Base-by-base conservation (phyloP, 768 basidiomycete species). In the Phanerodontia chrysosporium region DNA sequence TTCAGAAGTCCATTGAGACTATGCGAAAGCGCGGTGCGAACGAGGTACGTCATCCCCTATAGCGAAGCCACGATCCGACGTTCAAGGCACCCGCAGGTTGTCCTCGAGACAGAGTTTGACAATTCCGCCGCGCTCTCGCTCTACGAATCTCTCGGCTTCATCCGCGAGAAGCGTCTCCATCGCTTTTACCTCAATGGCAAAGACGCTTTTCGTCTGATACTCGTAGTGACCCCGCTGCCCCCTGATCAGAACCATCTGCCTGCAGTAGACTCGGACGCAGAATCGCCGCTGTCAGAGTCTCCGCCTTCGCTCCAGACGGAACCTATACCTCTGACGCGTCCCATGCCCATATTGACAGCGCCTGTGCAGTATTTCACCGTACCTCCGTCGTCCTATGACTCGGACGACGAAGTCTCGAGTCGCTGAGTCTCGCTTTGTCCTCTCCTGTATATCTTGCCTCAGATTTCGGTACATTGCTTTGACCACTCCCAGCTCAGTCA, bases 181-280 rank as follows among this genome's bases (percentile, higher is more conserved):
- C 84, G 97, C 1, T 99, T 98, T 75, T 98, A 99, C 68, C 83
- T 98, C 64, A 99, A 97, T 69, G 93, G 92, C 48, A 98, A 98
- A 73, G 95, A 98, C 69, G 95, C 95, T 0, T 97, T 92, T 67
- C 80, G 92, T 39, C 83, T 95, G 49, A 83, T 91, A 22, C 83
- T 91, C 46, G 74, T 81, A 29, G 72, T 90, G 8, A 44, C 48
- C 21, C 60, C 60, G 5, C 80, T 84, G 4, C 57, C 61, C 0
- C 44, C 51, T 4, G 57, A 48, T 3, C 57, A 59, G 36, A 61
- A 49, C 9, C 59, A 65, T 22, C 39, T 8, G 39, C 39, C 39
- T 12, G 7, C 27, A 18, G 4, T 48, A 28, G 61, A 62, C 46
- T 61, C 60, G 18, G 57, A 59, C 18, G 10, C 25, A 13, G 52